phyloP scores from a whole-genome alignment of 495 filamentous ascomycete species.

The Terfezia claveryi region DNA sequence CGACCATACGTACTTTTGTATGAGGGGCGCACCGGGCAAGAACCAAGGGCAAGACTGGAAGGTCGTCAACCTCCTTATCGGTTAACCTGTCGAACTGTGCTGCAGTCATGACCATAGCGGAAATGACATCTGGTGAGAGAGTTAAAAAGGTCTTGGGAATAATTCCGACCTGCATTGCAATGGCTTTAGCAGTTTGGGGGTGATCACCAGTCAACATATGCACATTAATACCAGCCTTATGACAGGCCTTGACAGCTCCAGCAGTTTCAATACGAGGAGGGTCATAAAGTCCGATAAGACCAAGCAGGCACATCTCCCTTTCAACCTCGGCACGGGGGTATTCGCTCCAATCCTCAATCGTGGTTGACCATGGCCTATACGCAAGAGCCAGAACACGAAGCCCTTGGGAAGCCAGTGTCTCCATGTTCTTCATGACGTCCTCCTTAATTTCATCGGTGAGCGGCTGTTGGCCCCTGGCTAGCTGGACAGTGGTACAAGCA shows the following conservation, averaged over 20 bases:
- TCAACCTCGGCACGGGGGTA: constrained; percentile 35
- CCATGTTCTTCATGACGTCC: constrained; percentile 38
- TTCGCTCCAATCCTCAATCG: constrained; percentile 20
- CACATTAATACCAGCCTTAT: constrained; percentile 46
- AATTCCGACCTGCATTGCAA: constrained; percentile 45
- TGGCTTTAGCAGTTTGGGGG: constrained; percentile 40
- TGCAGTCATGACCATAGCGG: constrained; percentile 45
- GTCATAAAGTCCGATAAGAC: constrained; percentile 41
- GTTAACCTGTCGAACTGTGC: constrained; percentile 38
- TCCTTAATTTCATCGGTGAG: constrained; percentile 15
- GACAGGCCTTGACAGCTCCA: constrained; percentile 35
- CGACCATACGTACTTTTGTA: constrained; percentile 52
- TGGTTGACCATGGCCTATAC: constrained; percentile 23
- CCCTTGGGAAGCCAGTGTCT: constrained; percentile 37
- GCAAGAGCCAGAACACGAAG: constrained; percentile 44
- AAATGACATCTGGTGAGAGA: constrained; percentile 31
- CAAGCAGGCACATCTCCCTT: constrained; percentile 31
- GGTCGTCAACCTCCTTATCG: constrained; percentile 35
- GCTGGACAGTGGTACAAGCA: constrained; percentile 28
- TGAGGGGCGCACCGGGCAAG: constrained; percentile 47
- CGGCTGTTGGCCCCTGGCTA: constrained; percentile 22
- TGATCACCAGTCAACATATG: constrained; percentile 59
- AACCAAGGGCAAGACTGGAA: constrained; percentile 42
- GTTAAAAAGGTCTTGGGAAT: constrained; percentile 32
- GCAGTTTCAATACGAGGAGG: constrained; percentile 28